Conservation (phyloP, 148 eudicot species). For the Spergularia marina region DNA sequence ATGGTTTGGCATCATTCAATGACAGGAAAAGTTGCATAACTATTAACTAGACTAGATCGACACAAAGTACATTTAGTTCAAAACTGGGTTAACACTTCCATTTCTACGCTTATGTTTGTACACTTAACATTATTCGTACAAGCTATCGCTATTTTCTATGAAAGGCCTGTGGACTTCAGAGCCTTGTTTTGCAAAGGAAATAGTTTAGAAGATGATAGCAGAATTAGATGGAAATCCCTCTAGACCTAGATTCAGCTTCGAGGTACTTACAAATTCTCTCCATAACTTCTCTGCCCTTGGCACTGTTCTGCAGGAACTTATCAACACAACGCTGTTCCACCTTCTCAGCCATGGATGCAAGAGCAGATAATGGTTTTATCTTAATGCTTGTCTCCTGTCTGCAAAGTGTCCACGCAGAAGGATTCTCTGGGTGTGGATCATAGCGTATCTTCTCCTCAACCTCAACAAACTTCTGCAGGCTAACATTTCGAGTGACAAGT, state of each 20-base stretch:
- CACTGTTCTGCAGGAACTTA: slow-evolving; percentile 84
- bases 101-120: slow-evolving; percentile 14
- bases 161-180: slow-evolving; percentile 14
- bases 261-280: slow-evolving; percentile 97
- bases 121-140: slow-evolving; percentile 26
- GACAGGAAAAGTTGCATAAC: neutral
- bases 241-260: slow-evolving; percentile 83
- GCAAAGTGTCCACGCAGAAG: slow-evolving; percentile 86
- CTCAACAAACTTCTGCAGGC: slow-evolving; percentile 73
- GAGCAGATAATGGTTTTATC: slow-evolving; percentile 75
- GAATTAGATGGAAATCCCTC: slow-evolving; percentile 56
- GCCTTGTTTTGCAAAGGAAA: slow-evolving; percentile 9
- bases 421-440: slow-evolving; percentile 95
- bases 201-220: slow-evolving; percentile 5
- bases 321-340: slow-evolving; percentile 86
- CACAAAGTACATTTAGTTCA: slow-evolving; percentile 10
- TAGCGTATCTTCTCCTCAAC: slow-evolving; percentile 90
- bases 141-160: slow-evolving; percentile 15
- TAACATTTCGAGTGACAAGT: slow-evolving; percentile 70
- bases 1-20: neutral
- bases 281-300: slow-evolving; percentile 96
- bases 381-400: slow-evolving; percentile 86
- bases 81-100: slow-evolving; percentile 21
- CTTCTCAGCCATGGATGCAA: slow-evolving; percentile 95
- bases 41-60: slow-evolving; percentile 13